Evolutionary conservation across 345 rosid species (phyloP), one percentile per base, ranked within the genome.

Genomic region (Eucalyptus polybractea): DNA sequence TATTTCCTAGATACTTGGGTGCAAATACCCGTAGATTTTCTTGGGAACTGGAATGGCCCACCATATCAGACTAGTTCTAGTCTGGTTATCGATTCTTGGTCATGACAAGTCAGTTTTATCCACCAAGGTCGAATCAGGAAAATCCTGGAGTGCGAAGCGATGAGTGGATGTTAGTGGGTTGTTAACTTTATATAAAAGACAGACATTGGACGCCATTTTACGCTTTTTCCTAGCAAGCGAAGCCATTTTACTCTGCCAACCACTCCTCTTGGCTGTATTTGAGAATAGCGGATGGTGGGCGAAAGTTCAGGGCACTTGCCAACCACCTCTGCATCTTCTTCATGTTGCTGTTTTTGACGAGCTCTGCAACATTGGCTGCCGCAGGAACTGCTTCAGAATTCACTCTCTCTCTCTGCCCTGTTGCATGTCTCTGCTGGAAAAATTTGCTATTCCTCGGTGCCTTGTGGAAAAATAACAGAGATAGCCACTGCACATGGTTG

Each of bases 341-440:
- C 90, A 40, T 50, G 50, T 1, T 87, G 89, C 86, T 88, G 65
- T 53, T 88, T 65, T 33, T 40, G 89, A 19, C 14, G 65, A 21
- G 58, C 87, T 22, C 17, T 60, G 47, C 90, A 89, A 58, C 88
- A 91, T 95, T 97, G 95, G 98, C 98, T 87, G 89, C 99, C 90
- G 97, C 97, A 88, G 92, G 95, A 12, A 95, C 94, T 87, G 95
- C 98, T 93, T 97, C 98, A 90, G 99, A 95, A 86, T 91, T 99
- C 21, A 89, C 58, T 53, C 95, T 92, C 95, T n/a, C n/a, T 96
- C 83, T 65, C 95, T 21, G 29, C 96, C 86, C 65, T 25, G 65
- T 58, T 25, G 7, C 65, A 1, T 7, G 7, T 4, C 24, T 58
- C 65, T 11, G 65, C 65, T 27, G 1, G 65, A 58, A 58, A 58